Conservation (phyloP, 2,329 filamentous ascomycete species). For the Penicillium vulpinum region DNA sequence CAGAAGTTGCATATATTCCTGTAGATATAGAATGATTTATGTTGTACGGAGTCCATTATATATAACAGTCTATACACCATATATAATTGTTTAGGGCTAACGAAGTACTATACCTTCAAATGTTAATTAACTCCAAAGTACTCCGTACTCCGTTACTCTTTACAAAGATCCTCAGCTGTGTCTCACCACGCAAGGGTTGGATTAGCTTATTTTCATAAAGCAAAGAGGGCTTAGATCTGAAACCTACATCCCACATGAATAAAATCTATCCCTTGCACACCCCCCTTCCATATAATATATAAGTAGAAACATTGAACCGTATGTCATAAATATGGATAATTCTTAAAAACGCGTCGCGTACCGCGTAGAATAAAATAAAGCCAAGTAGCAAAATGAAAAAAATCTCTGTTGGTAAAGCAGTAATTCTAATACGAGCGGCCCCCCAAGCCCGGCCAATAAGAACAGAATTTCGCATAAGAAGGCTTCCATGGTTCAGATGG, state of each 20-base stretch:
- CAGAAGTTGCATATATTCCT: no score
- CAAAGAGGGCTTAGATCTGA: background rate
- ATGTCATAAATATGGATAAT: background rate
- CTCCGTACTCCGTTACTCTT: background rate
- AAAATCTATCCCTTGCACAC: slow-evolving; percentile 4
- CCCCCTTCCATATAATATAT: background rate
- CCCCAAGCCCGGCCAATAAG: slow-evolving; percentile 15
- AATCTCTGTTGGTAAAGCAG: slow-evolving; percentile 10
- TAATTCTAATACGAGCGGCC: slow-evolving; percentile 22
- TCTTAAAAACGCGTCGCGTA: slow-evolving; percentile 6
- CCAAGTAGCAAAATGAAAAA: slow-evolving; percentile 1
- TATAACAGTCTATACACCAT: no score
- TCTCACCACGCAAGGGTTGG: slow-evolving; percentile 9
- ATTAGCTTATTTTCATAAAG: slow-evolving; percentile 5
- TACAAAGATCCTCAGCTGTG: background rate
- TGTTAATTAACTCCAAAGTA: background rate
- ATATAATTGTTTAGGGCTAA: background rate
- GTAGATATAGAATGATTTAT: no score
- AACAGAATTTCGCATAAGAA: background rate
- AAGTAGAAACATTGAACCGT: background rate
- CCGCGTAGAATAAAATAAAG: background rate
- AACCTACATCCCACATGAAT: background rate
- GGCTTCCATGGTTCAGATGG: slow-evolving; percentile 19
- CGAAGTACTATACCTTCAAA: no score
- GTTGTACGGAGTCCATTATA: no score